Percentiles rank a stretch among this genome's conserved stretches.
phyloP scores from a whole-genome alignment of 768 basidiomycete species.

The Lentinus brumalis region DNA sequence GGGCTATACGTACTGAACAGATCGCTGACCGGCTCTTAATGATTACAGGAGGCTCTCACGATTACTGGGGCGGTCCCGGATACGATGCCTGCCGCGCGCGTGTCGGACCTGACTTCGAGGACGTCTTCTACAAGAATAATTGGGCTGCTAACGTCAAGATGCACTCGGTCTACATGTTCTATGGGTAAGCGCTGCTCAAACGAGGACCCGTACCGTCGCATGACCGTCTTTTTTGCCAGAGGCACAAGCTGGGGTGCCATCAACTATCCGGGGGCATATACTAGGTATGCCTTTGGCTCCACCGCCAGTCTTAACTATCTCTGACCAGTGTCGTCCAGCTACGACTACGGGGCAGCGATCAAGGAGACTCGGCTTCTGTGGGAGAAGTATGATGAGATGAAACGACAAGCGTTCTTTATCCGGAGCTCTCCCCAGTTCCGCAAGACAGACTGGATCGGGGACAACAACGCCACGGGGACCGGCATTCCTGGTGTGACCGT shows the following conservation, averaged over 20 bases:
- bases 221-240: constrained; percentile 36
- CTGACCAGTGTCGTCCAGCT: constrained; percentile 28
- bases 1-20: too few species aligned
- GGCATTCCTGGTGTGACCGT: constrained; percentile 34
- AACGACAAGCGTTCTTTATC: constrained; percentile 75
- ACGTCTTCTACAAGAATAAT: constrained; percentile 74
- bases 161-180: constrained; percentile 85
- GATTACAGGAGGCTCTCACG: constrained; percentile 66
- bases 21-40: too few species aligned
- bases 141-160: constrained; percentile 84
- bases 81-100: constrained; percentile 64
- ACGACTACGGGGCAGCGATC: constrained; percentile 81
- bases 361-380: constrained; percentile 70
- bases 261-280: constrained; percentile 75
- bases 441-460: constrained; percentile 75
- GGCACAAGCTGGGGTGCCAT: constrained; percentile 86
- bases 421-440: constrained; percentile 78
- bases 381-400: constrained; percentile 75
- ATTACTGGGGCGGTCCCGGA: constrained; percentile 82
- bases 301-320: background rate
- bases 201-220: background rate
- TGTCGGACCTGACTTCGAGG: constrained; percentile 73
- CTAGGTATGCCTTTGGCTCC: constrained; percentile 53
- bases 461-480: constrained; percentile 46
- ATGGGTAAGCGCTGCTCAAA: constrained; percentile 48